A percentile compares a stretch with the other conserved stretches of the same genome.
Conservation (phyloP, 2,329 filamentous ascomycete species). For the Podosphaera aphanis region DNA sequence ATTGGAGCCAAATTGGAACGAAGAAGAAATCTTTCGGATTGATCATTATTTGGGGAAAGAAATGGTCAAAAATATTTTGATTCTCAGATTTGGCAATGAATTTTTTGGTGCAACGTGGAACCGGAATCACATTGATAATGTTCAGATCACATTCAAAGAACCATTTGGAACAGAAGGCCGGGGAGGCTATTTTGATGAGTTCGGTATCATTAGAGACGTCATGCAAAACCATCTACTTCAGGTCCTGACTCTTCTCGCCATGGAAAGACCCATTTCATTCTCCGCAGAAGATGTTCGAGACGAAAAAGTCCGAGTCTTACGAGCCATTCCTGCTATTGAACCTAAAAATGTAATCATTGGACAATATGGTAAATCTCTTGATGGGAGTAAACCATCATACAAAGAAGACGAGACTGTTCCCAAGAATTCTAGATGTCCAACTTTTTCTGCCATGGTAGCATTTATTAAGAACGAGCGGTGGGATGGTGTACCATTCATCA, state of each 20-base stretch:
- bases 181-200: constrained; percentile 97
- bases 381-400: constrained; percentile 90
- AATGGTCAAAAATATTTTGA: constrained; percentile 99
- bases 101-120: constrained; percentile 99
- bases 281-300: constrained; percentile 95
- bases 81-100: constrained; percentile 92
- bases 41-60: constrained; percentile 99
- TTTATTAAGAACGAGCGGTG: constrained; percentile 99
- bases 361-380: constrained; percentile 88
- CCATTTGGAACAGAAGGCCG: constrained; percentile 95
- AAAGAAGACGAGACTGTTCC: constrained; percentile 97
- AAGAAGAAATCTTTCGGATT: constrained; percentile 97
- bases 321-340: constrained; percentile 81
- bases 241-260: constrained; percentile 82
- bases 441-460: constrained; percentile 88
- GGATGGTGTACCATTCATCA: constrained; percentile 97
- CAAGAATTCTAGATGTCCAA: constrained; percentile 90
- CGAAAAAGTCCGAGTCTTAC: constrained; percentile 90
- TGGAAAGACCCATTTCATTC: constrained; percentile 97
- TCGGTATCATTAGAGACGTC: constrained; percentile 96
- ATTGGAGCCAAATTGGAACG: constrained; percentile 90
- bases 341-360: constrained; percentile 99
- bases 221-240: constrained; percentile 99
- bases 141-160: constrained; percentile 99
- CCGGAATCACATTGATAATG: constrained; percentile 95